These are phyloP conservation scores for Scutellaria barbata DNA, from an alignment of 257 asterid species.

Conservation along the genomic window DNA sequence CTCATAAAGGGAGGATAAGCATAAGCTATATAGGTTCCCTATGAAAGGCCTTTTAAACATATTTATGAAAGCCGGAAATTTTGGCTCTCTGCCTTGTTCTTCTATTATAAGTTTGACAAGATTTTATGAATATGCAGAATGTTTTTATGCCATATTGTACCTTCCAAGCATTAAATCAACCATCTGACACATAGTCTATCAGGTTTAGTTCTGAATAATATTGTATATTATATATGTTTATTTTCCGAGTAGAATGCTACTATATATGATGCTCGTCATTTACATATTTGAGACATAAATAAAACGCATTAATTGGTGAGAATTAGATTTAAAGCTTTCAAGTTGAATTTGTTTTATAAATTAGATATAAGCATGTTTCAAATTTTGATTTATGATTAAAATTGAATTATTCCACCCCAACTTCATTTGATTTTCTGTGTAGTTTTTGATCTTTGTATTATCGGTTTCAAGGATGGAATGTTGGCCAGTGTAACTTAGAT, in stretches of 20 bases:
- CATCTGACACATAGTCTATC: too few relatives aligned
- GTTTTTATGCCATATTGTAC: neutral
- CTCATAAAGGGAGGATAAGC: slow-evolving; percentile 37
- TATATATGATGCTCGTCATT: neutral
- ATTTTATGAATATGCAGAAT: neutral
- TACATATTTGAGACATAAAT: neutral
- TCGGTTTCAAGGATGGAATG: too few relatives aligned
- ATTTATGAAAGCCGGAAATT: slow-evolving; percentile 29
- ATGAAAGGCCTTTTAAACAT: slow-evolving; percentile 7
- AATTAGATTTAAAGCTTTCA: neutral
- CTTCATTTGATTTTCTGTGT: neutral
- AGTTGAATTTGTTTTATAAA: neutral
- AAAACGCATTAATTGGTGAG: neutral
- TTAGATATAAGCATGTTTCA: neutral
- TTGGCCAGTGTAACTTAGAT: too few relatives aligned
- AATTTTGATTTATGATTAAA: neutral
- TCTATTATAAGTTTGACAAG: slow-evolving; percentile 22
- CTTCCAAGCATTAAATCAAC: neutral
- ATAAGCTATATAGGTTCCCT: slow-evolving; percentile 12
- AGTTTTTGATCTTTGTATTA: neutral
- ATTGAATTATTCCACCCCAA: too few relatives aligned
- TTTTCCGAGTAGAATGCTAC: too few relatives aligned
- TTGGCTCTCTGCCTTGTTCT: slow-evolving; percentile 37
- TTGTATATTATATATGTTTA: too few relatives aligned
- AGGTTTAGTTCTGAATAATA: too few relatives aligned